A percentile compares a stretch with the other conserved stretches of the same genome.
Conservation (phyloP, 495 filamentous ascomycete species). For the Xylaria intraflava region DNA sequence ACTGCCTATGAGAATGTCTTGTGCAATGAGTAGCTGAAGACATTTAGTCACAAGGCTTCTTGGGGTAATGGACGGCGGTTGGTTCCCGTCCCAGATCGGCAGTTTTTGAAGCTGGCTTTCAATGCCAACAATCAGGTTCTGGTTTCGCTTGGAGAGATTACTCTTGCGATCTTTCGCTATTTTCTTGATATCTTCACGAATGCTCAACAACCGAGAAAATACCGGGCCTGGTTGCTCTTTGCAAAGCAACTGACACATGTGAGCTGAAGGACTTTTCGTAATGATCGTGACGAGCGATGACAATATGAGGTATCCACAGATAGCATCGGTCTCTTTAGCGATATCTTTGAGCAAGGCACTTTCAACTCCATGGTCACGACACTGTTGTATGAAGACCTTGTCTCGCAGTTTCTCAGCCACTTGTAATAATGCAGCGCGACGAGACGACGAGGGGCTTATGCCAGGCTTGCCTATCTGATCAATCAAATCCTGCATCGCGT, state of each 20-base stretch:
- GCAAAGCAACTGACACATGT: constrained; percentile 45
- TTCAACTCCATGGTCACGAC: constrained; percentile 69
- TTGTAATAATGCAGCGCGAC: constrained; percentile 52
- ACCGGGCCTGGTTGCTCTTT: constrained; percentile 43
- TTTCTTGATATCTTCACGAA: constrained; percentile 43
- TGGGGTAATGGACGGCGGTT: constrained; percentile 50
- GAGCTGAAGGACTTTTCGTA: constrained; percentile 41
- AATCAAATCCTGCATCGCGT: constrained; percentile 74
- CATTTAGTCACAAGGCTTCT: constrained; percentile 57
- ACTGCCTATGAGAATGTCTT: constrained; percentile 41
- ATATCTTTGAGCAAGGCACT: constrained; percentile 55
- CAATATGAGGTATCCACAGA: constrained; percentile 53
- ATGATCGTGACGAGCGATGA: constrained; percentile 53
- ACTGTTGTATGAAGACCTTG: constrained; percentile 58
- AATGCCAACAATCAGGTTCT: constrained; percentile 47
- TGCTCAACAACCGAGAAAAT: constrained; percentile 47
- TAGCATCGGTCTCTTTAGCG: constrained; percentile 45
- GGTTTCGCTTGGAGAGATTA: constrained; percentile 63
- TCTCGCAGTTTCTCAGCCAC: constrained; percentile 68
- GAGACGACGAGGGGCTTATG: constrained; percentile 41
- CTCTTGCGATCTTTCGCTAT: constrained; percentile 55
- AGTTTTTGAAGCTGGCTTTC: constrained; percentile 42
- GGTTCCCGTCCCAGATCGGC: constrained; percentile 50
- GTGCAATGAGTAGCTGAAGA: constrained; percentile 52
- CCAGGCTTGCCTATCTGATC: constrained; percentile 67